Percentiles rank a stretch among this genome's conserved stretches.
These are phyloP conservation scores for Boletus sp. DNA, from an alignment of 768 basidiomycete species.

Conservation along the genomic window DNA sequence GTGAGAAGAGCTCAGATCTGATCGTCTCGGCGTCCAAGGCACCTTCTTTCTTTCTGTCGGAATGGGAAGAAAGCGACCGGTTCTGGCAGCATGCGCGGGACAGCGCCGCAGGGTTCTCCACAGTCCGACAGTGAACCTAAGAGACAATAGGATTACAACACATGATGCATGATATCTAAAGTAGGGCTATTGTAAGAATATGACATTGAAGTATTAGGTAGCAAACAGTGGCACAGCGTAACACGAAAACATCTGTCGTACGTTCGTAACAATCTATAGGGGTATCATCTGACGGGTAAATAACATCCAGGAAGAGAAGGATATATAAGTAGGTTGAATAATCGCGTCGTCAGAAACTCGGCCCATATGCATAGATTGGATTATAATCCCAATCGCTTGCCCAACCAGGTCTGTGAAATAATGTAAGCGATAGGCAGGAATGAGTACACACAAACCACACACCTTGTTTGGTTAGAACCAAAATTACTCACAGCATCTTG, in stretches of 20 bases:
- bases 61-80: conserved; percentile 6
- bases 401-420: conserved; percentile 9
- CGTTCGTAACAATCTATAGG: conserved; percentile 1
- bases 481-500: background rate
- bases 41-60: conserved; percentile 5
- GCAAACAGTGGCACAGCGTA: background rate
- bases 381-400: conserved; percentile 22
- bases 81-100: conserved; percentile 10
- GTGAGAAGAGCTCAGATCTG: background rate
- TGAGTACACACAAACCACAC: background rate
- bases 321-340: conserved; percentile 1
- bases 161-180: conserved; percentile 6
- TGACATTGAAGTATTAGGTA: conserved; percentile 1
- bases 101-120: background rate
- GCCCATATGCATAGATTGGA: conserved; percentile 7
- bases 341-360: background rate
- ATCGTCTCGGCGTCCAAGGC: background rate
- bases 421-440: background rate
- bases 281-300: conserved; percentile 9
- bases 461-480: conserved; percentile 14
- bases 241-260: background rate
- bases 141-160: conserved; percentile 6
- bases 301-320: conserved; percentile 13
- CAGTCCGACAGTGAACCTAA: background rate
- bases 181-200: conserved; percentile 13